Percentiles rank a stretch among this genome's conserved stretches.
Conservation (phyloP, 345 rosid genomes). For the Hibiscus mutabilis region DNA sequence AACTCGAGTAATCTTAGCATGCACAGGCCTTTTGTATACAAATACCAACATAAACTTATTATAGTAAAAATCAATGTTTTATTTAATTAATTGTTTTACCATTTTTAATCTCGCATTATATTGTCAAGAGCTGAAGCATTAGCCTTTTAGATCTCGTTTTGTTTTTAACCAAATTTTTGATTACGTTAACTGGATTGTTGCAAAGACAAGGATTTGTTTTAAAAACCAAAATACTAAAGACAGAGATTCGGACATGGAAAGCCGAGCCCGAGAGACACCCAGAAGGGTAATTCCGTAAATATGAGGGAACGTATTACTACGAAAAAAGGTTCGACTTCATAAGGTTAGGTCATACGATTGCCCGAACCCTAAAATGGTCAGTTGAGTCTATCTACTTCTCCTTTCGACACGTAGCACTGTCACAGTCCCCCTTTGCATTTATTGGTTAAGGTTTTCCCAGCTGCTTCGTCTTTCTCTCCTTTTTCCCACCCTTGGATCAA, state of each 20-base stretch:
- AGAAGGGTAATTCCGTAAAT: slow-evolving; percentile 33
- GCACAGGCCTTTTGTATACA: not conserved
- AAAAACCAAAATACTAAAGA: not conserved
- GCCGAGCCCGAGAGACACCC: not conserved
- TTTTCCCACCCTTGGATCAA: slow-evolving; percentile 34
- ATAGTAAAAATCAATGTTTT: not conserved
- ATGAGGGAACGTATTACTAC: not conserved
- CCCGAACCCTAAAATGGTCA: slow-evolving; percentile 39
- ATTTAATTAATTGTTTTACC: not conserved
- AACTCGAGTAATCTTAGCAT: not conserved
- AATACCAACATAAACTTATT: not conserved
- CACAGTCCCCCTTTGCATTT: not conserved
- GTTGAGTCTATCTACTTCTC: slow-evolving; percentile 27
- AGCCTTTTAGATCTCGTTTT: not conserved
- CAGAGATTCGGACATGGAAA: not conserved
- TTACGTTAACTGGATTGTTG: not conserved
- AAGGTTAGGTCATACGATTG: slow-evolving; percentile 67
- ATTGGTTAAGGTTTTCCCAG: slow-evolving; percentile 7
- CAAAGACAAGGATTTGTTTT: not conserved
- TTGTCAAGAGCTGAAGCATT: too few species aligned
- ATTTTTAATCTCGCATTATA: not conserved
- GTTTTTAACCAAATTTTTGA: not conserved
- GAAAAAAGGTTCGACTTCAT: slow-evolving; percentile 28
- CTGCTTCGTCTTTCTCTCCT: not conserved
- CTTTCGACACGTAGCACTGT: slow-evolving; percentile 39